A percentile compares a stretch with the other conserved stretches of the same genome.
Conservation (phyloP, 176 grass and related monocot species). For the Phragmites australis region DNA sequence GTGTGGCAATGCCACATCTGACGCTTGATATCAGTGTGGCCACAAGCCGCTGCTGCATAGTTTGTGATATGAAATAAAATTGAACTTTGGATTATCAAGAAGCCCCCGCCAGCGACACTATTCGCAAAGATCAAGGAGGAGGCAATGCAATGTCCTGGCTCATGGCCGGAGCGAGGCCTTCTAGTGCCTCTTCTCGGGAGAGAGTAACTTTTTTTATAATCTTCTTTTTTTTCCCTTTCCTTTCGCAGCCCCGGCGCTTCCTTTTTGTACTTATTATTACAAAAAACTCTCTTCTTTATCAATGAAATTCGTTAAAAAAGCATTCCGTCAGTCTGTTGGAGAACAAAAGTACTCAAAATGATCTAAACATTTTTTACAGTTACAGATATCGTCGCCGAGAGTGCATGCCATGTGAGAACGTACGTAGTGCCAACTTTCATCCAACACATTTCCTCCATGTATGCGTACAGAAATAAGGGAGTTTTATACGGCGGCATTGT, state of each 20-base stretch:
- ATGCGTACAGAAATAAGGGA: background rate
- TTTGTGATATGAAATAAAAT: constrained; percentile 2
- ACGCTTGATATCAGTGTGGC: background rate
- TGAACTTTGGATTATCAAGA: background rate
- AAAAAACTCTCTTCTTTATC: no score
- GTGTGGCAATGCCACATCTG: background rate
- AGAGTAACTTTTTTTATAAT: no score
- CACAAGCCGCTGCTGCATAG: background rate
- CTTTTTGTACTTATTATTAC: no score
- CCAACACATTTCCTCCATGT: background rate
- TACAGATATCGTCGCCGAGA: background rate
- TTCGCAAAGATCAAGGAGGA: no score
- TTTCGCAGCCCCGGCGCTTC: no score
- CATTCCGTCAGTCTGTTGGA: no score
- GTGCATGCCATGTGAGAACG: background rate
- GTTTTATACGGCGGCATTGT: background rate
- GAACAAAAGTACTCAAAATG: background rate
- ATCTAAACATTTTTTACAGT: background rate
- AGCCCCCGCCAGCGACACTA: no score
- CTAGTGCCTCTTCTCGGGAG: no score
- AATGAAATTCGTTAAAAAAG: no score
- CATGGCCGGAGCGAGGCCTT: no score
- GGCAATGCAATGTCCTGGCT: no score
- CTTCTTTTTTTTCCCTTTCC: no score
- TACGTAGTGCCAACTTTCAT: background rate